A percentile compares a stretch with the other conserved stretches of the same genome.
Evolutionary conservation across 768 basidiomycete genomes (phyloP).

Genomic region (Termitomyces sp.): DNA sequence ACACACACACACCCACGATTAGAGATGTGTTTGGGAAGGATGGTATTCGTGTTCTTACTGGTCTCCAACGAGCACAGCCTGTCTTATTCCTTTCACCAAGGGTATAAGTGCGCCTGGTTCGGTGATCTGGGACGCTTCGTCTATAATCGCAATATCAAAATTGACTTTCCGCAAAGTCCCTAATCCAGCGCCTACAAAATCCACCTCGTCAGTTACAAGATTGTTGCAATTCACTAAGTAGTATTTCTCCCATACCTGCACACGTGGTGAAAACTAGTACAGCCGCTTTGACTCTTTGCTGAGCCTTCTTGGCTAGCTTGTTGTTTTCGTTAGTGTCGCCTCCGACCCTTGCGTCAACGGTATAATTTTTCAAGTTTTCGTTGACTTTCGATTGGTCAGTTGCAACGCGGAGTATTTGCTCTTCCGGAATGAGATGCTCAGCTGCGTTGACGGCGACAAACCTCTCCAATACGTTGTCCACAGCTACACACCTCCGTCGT

Average conservation of each 20-base stretch:
- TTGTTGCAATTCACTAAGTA: not conserved
- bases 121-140: constrained; percentile 69
- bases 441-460: constrained; percentile 45
- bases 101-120: constrained; percentile 65
- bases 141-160: constrained; percentile 60
- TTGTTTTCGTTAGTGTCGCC: constrained; percentile 61
- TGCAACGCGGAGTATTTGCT: constrained; percentile 62
- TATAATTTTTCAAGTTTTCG: constrained; percentile 50
- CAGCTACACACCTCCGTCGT: constrained; percentile 34
- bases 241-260: constrained; percentile 47
- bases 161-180: constrained; percentile 50
- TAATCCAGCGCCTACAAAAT: constrained; percentile 43
- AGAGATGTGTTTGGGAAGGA: too few relatives aligned
- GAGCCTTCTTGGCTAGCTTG: constrained; percentile 50
- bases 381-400: constrained; percentile 63
- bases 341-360: constrained; percentile 59
- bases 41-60: too few relatives aligned
- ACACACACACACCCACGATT: too few relatives aligned
- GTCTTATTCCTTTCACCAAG: constrained; percentile 55
- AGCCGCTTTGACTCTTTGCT: constrained; percentile 52
- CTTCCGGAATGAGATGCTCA: constrained; percentile 40
- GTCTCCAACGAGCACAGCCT: constrained; percentile 31
- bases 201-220: not conserved
- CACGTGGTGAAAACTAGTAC: constrained; percentile 62
- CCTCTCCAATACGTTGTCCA: constrained; percentile 66